These are phyloP conservation scores for Verticillium dahliae DNA, from an alignment of 2,329 filamentous ascomycete genomes.

Conservation along the genomic window DNA sequence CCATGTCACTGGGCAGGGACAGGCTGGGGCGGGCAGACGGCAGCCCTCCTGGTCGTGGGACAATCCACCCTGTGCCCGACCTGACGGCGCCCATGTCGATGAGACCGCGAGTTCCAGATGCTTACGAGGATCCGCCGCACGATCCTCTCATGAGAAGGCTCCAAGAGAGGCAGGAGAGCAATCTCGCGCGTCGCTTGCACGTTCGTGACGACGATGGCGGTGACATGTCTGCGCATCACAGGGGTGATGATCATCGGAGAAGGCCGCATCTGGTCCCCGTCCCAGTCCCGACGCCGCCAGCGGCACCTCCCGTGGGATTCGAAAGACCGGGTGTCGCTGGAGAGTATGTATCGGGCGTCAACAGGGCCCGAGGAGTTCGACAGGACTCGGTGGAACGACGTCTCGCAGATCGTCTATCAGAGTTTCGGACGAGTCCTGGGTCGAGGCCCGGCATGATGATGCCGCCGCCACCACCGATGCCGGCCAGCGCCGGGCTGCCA, in stretches of 20 bases:
- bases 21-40: constrained; percentile 5
- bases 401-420: constrained; percentile 43
- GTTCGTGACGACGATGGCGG: constrained; percentile 38
- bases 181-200: constrained; percentile 28
- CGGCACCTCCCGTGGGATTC: constrained; percentile 20
- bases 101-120: constrained; percentile 9
- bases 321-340: constrained; percentile 26
- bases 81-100: constrained; percentile 6
- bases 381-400: constrained; percentile 40
- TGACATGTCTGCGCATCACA: constrained; percentile 41
- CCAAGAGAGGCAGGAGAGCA: constrained; percentile 40
- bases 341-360: constrained; percentile 38
- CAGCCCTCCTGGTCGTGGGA: constrained; percentile 4
- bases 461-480: constrained; percentile 7
- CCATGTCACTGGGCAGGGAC: constrained; percentile 24
- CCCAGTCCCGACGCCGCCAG: constrained; percentile 20
- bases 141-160: constrained; percentile 27
- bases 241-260: constrained; percentile 52
- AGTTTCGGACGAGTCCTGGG: constrained; percentile 27
- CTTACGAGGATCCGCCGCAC: constrained; percentile 37
- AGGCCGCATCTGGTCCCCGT: constrained; percentile 27
- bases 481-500: background rate
- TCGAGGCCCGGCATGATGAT: constrained; percentile 10
- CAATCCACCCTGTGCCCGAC: constrained; percentile 7
- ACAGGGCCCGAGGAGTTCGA: constrained; percentile 32